Percentiles rank a stretch among this genome's conserved stretches.
These are phyloP conservation scores for Scenedesmus sp. DNA, from an alignment of 163 green algal species.

Conservation along the genomic window DNA sequence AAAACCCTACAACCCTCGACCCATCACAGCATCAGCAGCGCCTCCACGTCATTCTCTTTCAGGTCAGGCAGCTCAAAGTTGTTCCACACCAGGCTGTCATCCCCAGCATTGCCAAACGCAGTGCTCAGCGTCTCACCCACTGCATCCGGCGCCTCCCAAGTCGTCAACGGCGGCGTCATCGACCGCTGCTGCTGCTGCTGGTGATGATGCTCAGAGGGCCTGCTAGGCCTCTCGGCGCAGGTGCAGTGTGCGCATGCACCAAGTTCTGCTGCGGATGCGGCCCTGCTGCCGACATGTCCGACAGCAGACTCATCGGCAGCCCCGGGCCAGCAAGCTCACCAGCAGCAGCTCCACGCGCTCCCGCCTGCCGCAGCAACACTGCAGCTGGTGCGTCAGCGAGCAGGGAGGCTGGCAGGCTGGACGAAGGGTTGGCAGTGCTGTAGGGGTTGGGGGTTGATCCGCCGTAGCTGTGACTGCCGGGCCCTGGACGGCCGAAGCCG, in stretches of 20 bases:
- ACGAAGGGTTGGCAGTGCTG: not conserved
- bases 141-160: not conserved
- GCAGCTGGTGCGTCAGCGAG: not conserved
- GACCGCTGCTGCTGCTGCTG: not conserved
- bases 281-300: not conserved
- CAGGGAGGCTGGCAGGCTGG: not conserved
- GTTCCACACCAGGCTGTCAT: not conserved
- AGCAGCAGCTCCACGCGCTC: not conserved
- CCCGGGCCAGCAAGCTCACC: not conserved
- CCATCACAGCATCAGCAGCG: slow-evolving; percentile 3
- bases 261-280: not conserved
- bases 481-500: too few species aligned
- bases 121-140: slow-evolving; percentile 7
- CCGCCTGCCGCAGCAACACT: not conserved
- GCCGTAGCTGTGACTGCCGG: not conserved
- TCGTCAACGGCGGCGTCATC: not conserved
- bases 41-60: not conserved
- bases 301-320: not conserved
- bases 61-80: not conserved
- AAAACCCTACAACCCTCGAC: not conserved
- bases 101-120: not conserved
- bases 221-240: not conserved
- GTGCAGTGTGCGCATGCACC: not conserved
- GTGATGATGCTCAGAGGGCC: not conserved
- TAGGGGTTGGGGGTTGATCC: not conserved